Percentiles rank a stretch among this genome's conserved stretches.
phyloP scores from a whole-genome alignment of 441 rosid species.

The Pelargonium australe region DNA sequence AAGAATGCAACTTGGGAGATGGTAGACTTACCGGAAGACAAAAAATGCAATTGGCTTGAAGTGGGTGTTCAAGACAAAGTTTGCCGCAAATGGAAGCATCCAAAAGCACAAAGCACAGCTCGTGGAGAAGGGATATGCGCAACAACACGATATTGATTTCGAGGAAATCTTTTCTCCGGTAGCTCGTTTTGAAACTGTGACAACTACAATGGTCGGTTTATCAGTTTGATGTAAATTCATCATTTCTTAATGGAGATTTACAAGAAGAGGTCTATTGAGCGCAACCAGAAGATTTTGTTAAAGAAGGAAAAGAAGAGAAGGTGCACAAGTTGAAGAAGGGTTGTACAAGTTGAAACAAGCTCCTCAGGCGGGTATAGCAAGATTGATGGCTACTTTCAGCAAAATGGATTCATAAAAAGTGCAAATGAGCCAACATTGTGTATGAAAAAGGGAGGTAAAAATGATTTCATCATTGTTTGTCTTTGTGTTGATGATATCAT shows the following conservation, averaged over 20 bases:
- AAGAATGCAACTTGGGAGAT: background rate
- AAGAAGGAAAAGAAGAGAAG: background rate
- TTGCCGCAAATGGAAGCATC: background rate
- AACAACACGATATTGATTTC: background rate
- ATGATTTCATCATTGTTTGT: background rate
- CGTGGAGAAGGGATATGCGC: background rate
- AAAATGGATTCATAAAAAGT: background rate
- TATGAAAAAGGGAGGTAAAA: background rate
- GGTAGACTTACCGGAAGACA: background rate
- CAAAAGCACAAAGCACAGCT: slow-evolving; percentile 4
- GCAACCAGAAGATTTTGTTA: background rate
- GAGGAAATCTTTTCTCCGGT: background rate
- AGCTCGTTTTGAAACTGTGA: background rate
- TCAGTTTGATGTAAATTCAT: slow-evolving; percentile 1
- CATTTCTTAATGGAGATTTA: background rate
- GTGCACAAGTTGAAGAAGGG: background rate
- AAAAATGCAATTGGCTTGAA: background rate
- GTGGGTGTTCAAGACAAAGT: background rate
- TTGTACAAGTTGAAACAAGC: background rate
- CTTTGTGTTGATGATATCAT: slow-evolving; percentile 3
- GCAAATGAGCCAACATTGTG: background rate
- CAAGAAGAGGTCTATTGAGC: background rate
- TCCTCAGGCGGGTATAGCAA: background rate
- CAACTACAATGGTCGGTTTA: background rate
- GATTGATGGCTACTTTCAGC: background rate